Base-by-base conservation (phyloP, 2,329 filamentous ascomycete genomes). In the Fusarium sambucinum region DNA sequence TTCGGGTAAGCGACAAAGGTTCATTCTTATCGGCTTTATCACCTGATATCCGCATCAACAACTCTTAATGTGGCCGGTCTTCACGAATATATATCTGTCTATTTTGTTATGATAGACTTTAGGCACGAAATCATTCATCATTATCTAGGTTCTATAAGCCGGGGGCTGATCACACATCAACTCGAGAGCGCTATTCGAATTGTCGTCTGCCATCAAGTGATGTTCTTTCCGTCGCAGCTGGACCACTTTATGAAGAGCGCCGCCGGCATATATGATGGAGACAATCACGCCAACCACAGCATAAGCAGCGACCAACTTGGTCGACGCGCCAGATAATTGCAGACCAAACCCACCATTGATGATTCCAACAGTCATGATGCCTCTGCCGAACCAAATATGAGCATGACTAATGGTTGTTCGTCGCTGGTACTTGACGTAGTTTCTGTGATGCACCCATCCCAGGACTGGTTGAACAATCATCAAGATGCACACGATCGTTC, bases 371-470 rank as follows among this genome's bases (percentile, higher is more conserved):
- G 56, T 17, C 55, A 58, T 58, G 6, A 58, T 38, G 9, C 13
- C 51, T n/a, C 51, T 55, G 0, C 55, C 55, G 0, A 56, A 58
- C 55, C 55, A 58, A 4, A 58, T 55, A 23, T 58, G 55, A 3
- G 14, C 51, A 5, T 56, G 11, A 10, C 55, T 58, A 1, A 58
- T 45, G 9, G 38, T 45, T 0, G 38, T 58, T 56, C 55, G 50
- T 10, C 38, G 51, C 7, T 58, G 38, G 25, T 45, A 27, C 17
- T 56, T 56, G 17, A 56, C 13, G 25, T 58, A 56, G 3, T 38
- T 58, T 5, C 5, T 38, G 10, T 58, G 55, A 17, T 58, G 55
- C 7, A 45, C 19, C 55, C 55, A 58, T n/a, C 55, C 55, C 19
- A 58, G 9, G 8, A 56, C n/a, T 0, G 55, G 55, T 11, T 58